phyloP scores from a whole-genome alignment of 2,329 filamentous ascomycete species.

The Aspergillus tanneri region DNA sequence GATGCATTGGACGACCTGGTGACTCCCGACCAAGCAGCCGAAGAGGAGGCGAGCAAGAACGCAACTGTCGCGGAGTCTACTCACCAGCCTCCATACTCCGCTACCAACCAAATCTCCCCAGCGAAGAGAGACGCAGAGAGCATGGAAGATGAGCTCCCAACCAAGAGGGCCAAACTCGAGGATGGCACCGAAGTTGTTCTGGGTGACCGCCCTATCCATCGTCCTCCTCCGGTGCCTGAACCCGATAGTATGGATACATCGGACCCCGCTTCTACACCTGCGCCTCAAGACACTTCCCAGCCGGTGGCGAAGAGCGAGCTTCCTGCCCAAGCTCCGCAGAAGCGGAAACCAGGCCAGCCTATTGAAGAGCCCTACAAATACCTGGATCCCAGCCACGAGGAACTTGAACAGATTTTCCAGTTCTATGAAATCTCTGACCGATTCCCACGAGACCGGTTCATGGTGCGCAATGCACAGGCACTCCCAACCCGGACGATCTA shows the following conservation, averaged over 20 bases:
- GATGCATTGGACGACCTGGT: slow-evolving; percentile 43
- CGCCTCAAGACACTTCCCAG: slow-evolving; percentile 14
- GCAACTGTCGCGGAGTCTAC: slow-evolving; percentile 36
- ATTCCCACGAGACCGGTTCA: slow-evolving; percentile 88
- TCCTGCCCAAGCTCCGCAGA: slow-evolving; percentile 28
- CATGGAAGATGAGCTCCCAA: slow-evolving; percentile 37
- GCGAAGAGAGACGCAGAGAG: slow-evolving; percentile 37
- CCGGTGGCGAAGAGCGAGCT: slow-evolving; percentile 11
- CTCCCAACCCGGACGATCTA: slow-evolving; percentile 93
- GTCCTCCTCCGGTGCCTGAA: slow-evolving; percentile 28
- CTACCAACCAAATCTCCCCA: slow-evolving; percentile 25
- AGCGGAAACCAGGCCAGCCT: slow-evolving; percentile 47
- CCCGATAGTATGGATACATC: slow-evolving; percentile 25
- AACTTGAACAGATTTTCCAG: slow-evolving; percentile 71
- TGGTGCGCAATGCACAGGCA: slow-evolving; percentile 90
- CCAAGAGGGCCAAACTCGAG: slow-evolving; percentile 48
- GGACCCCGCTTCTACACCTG: slow-evolving; percentile 24
- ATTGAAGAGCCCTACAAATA: slow-evolving; percentile 96
- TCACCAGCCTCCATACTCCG: slow-evolving; percentile 35
- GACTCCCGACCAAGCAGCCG: slow-evolving; percentile 27
- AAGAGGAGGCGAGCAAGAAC: slow-evolving; percentile 35
- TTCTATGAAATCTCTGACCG: slow-evolving; percentile 83
- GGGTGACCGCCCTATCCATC: slow-evolving; percentile 39
- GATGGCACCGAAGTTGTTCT: slow-evolving; percentile 39
- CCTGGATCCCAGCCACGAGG: slow-evolving; percentile 69